These are phyloP conservation scores for Chlamydomonas incerta DNA, from an alignment of 139 green algal species.

Conservation along the genomic window DNA sequence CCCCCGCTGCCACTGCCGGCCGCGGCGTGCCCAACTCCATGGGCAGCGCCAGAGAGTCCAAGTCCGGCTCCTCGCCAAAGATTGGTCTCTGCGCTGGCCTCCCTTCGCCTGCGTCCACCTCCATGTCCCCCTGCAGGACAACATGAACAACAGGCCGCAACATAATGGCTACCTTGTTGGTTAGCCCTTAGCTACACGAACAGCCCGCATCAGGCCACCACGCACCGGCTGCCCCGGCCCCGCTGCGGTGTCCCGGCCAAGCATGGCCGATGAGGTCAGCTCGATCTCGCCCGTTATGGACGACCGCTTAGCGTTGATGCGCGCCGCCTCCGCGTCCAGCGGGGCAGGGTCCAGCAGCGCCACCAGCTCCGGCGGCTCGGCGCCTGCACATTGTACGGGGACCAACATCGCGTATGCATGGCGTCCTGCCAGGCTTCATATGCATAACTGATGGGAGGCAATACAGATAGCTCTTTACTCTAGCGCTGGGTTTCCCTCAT, in stretches of 20 bases:
- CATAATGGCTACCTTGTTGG: too few species aligned
- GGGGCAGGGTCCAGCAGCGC: slow-evolving; percentile 49
- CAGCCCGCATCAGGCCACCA: too few species aligned
- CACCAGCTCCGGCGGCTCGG: slow-evolving; percentile 37
- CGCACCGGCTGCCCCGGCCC: too few species aligned
- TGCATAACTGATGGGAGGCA: neutral
- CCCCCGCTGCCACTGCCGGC: neutral
- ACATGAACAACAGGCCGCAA: too few species aligned
- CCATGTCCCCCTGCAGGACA: slow-evolving; percentile 18
- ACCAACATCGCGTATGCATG: neutral
- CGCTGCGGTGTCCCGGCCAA: neutral
- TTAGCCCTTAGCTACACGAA: too few species aligned
- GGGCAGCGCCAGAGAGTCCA: neutral
- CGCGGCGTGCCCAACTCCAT: slow-evolving; percentile 25
- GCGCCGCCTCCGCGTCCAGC: slow-evolving; percentile 52
- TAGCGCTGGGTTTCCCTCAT: too few species aligned
- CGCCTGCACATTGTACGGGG: slow-evolving; percentile 7
- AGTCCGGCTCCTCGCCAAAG: too few species aligned
- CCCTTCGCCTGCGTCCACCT: neutral
- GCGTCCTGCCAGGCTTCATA: too few species aligned
- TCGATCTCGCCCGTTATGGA: slow-evolving; percentile 58
- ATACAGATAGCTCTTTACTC: too few species aligned
- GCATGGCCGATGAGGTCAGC: neutral
- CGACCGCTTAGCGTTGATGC: slow-evolving; percentile 44
- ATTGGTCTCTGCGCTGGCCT: too few species aligned